phyloP scores from a whole-genome alignment of 345 rosid genomes.

The Nephelium lappaceum region DNA sequence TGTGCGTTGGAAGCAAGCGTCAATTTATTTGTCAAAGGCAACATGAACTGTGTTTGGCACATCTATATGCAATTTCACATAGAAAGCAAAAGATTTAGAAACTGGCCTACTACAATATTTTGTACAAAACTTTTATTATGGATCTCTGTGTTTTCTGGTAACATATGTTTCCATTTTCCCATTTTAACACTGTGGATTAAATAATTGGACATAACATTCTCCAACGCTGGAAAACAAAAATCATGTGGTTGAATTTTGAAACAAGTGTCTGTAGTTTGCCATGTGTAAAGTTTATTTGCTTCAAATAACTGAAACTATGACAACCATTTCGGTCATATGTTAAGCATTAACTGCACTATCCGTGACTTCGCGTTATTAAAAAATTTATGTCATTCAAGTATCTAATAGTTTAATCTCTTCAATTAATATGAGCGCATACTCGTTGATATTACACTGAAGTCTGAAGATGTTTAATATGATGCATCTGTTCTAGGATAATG shows the following conservation, averaged over 20 bases:
- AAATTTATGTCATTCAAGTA: background rate
- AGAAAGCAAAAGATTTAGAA: background rate
- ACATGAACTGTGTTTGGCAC: background rate
- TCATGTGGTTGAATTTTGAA: background rate
- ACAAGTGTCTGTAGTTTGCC: background rate
- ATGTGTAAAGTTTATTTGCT: background rate
- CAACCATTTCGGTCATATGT: background rate
- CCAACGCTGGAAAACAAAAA: background rate
- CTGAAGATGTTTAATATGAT: background rate
- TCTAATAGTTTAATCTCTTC: background rate
- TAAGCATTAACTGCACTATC: background rate
- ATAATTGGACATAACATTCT: background rate
- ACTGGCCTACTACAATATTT: too few relatives aligned
- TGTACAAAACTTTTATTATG: background rate
- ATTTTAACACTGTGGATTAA: too few relatives aligned
- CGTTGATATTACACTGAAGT: background rate
- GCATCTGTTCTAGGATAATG: conserved; percentile 58
- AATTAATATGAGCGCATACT: background rate
- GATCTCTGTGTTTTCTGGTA: background rate
- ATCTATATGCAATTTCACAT: background rate
- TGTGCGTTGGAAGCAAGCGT: background rate
- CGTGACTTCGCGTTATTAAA: background rate
- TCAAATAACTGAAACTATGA: background rate
- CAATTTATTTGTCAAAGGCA: background rate
- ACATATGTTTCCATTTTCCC: background rate